Evolutionary conservation across 139 green algal species (phyloP), one percentile per base, ranked within the genome.

Genomic region (Bryopsis sp.): DNA sequence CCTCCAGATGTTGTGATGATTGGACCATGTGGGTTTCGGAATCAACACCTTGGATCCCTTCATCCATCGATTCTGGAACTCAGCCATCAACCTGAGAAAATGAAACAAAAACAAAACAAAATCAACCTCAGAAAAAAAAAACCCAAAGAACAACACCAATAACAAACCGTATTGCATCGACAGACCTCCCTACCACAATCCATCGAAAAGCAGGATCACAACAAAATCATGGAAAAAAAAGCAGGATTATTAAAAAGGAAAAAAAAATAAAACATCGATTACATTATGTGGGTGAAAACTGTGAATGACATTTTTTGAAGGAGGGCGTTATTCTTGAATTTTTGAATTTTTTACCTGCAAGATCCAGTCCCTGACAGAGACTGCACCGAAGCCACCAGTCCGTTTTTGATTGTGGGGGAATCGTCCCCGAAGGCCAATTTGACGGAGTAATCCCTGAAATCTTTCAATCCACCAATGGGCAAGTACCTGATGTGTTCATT

Each of bases 1-100:
- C 2, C 68, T 59, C 71, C 92, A 95, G 70, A 96, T 90, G 63
- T 88, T 89, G 64, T 81, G 79, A 81, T 92, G 84, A 65, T 87
- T 90, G 43, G 80, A 78, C 89, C 89, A 96, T 24, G 86, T 93
- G 36, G 90, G 90, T 39, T 80, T 72, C 32, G 85, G 81, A 54
- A 96, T 67, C 74, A 88, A 92, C 4, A 93, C 76, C 33, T 61
- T 61, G 8, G 15, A 36, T 28, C 50, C 50, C 33, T 22, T 22
- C 50, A 61, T 61, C 50, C 50, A 61, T 61, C 50, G 50, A 11
- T 61, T 61, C 19, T 61, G 50, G 33, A 61, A 61, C 19, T 61
- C 50, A 11, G 50, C 50, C 50, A 61, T 61, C 6, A 61, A n/a
- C n/a, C n/a, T n/a, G n/a, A n/a, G n/a, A n/a, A n/a, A n/a, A n/a